Conservation (phyloP, 2,329 filamentous ascomycete species). For the Curvularia verruculosa region DNA sequence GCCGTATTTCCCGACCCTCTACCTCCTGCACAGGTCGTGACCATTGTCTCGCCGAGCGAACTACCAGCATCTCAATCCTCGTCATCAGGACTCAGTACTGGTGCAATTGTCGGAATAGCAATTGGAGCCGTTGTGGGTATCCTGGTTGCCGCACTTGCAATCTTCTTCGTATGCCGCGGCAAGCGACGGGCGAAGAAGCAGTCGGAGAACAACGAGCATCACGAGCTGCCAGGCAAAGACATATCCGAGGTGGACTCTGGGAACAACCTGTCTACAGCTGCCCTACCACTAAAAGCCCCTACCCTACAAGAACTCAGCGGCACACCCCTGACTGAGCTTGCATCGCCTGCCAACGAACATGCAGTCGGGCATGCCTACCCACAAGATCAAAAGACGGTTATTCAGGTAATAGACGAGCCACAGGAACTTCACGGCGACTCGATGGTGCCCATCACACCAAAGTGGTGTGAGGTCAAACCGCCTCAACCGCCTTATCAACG, state of each 20-base stretch:
- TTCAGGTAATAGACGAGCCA: slow-evolving; percentile 30
- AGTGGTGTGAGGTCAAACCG: slow-evolving; percentile 35
- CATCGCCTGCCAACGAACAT: slow-evolving; percentile 18
- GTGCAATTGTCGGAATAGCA: slow-evolving; percentile 44
- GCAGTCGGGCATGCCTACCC: slow-evolving; percentile 20
- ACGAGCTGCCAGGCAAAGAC: slow-evolving; percentile 32
- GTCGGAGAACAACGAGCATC: slow-evolving; percentile 17
- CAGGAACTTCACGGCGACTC: slow-evolving; percentile 36
- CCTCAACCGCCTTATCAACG: slow-evolving; percentile 19
- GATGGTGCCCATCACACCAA: slow-evolving; percentile 19
- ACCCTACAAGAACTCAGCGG: slow-evolving; percentile 34
- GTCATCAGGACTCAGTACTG: slow-evolving; percentile 27
- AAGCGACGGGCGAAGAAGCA: slow-evolving; percentile 18
- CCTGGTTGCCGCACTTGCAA: slow-evolving; percentile 25
- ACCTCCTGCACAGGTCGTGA: slow-evolving; percentile 35
- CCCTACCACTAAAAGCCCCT: slow-evolving; percentile 21
- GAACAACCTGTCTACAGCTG: slow-evolving; percentile 2
- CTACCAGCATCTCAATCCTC: slow-evolving; percentile 2
- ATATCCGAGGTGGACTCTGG: slow-evolving; percentile 25
- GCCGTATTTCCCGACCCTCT: slow-evolving; percentile 41
- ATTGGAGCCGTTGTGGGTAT: slow-evolving; percentile 29
- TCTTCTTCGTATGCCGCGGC: slow-evolving; percentile 27
- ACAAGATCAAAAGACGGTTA: slow-evolving; percentile 26
- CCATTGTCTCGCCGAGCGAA: slow-evolving; percentile 26
- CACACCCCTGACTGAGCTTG: slow-evolving; percentile 34